Percentiles rank a stretch among this genome's conserved stretches.
phyloP scores from a whole-genome alignment of 805 yeast species.

The Wickerhamiella allomyrinae region DNA sequence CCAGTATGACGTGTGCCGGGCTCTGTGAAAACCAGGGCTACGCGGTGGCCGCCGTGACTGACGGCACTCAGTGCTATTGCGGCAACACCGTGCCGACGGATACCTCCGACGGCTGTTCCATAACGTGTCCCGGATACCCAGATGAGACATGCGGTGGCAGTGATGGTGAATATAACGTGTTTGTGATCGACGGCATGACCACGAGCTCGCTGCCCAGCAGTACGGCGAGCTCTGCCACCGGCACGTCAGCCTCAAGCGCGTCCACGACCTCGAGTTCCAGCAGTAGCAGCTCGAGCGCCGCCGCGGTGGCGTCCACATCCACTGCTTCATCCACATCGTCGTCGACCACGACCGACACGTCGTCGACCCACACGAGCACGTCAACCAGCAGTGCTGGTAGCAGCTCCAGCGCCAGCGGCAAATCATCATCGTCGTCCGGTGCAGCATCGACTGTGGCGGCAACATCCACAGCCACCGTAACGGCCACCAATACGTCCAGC shows the following conservation, averaged over 20 bases:
- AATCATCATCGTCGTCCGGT: constrained; percentile 4
- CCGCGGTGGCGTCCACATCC: constrained; percentile 22
- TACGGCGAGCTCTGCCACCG: constrained; percentile 6
- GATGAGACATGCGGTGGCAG: constrained; percentile 51
- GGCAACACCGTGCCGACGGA: constrained; percentile 34
- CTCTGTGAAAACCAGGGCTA: constrained; percentile 33
- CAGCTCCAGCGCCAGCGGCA: neutral
- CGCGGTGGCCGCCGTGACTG: constrained; percentile 36
- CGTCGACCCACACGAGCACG: constrained; percentile 9
- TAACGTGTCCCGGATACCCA: constrained; percentile 48
- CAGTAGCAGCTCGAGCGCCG: constrained; percentile 15
- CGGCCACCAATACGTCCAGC: constrained; percentile 17
- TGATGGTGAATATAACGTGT: constrained; percentile 28
- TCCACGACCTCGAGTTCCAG: constrained; percentile 9
- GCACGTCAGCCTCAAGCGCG: constrained; percentile 11
- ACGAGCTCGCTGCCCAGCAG: constrained; percentile 8
- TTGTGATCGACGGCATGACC: constrained; percentile 12
- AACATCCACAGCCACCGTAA: constrained; percentile 18
- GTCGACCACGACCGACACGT: constrained; percentile 17
- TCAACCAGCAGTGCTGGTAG: constrained; percentile 4
- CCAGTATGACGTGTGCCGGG: constrained; percentile 31
- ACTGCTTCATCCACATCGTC: constrained; percentile 19
- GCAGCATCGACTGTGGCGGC: constrained; percentile 6
- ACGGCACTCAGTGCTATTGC: constrained; percentile 52
- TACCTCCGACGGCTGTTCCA: constrained; percentile 28